phyloP scores from a whole-genome alignment of 768 basidiomycete species.

The Coprinopsis sp. region DNA sequence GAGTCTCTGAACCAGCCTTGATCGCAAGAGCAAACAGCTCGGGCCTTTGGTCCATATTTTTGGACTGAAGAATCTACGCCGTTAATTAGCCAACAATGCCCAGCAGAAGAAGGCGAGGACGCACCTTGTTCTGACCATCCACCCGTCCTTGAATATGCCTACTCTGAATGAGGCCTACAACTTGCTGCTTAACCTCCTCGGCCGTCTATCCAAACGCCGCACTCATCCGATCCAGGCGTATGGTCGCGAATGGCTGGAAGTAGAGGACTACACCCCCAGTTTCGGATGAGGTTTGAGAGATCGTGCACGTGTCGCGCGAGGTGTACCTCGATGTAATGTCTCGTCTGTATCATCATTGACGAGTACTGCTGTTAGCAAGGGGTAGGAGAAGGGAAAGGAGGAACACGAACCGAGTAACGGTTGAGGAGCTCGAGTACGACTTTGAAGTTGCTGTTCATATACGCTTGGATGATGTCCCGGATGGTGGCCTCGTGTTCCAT shows the following conservation, averaged over 20 bases:
- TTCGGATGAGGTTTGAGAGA: slow-evolving; percentile 65
- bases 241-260: slow-evolving; percentile 85
- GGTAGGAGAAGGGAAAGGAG: not conserved
- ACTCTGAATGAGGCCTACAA: slow-evolving; percentile 72
- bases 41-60: slow-evolving; percentile 72
- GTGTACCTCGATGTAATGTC: slow-evolving; percentile 76
- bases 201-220: slow-evolving; percentile 79
- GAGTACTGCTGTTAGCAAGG: not conserved
- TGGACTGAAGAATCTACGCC: slow-evolving; percentile 77
- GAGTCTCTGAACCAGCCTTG: slow-evolving; percentile 66
- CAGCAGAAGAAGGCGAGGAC: slow-evolving; percentile 5
- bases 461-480: slow-evolving; percentile 81
- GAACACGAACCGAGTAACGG: slow-evolving; percentile 64
- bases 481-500: slow-evolving; percentile 85
- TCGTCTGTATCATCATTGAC: too few species aligned
- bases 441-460: slow-evolving; percentile 85
- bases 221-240: slow-evolving; percentile 81
- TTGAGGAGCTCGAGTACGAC: slow-evolving; percentile 71
- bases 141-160: slow-evolving; percentile 79
- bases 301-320: slow-evolving; percentile 63
- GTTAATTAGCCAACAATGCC: too few species aligned
- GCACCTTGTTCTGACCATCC: slow-evolving; percentile 85
- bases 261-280: slow-evolving; percentile 81
- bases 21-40: slow-evolving; percentile 75
- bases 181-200: slow-evolving; percentile 64